phyloP scores from a whole-genome alignment of 768 basidiomycete species.

The Infundibulicybe gibba region DNA sequence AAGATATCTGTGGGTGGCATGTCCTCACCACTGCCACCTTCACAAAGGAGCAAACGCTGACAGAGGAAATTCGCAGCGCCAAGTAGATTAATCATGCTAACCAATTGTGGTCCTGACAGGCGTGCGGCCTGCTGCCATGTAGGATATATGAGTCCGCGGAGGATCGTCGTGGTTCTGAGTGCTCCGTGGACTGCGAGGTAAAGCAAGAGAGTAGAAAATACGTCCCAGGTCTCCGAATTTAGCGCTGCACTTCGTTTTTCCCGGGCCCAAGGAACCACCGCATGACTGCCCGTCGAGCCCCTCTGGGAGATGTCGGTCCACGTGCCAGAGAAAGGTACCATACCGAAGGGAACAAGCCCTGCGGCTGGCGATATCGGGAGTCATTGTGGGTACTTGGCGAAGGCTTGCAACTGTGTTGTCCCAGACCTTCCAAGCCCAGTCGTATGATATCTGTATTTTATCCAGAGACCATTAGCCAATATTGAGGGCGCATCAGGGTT shows the following conservation, averaged over 20 bases:
- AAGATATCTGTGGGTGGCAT: conserved; percentile 47
- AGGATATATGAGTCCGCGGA: conserved; percentile 75
- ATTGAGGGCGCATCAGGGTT: conserved; percentile 60
- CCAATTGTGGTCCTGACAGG: conserved; percentile 28
- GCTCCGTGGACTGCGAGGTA: conserved; percentile 66
- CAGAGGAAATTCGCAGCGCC: conserved; percentile 63
- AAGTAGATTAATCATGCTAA: conserved; percentile 48
- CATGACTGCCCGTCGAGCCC: conserved; percentile 71
- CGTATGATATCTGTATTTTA: conserved; percentile 70
- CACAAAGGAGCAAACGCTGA: conserved; percentile 51
- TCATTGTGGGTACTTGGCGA: conserved; percentile 62
- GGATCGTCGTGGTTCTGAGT: conserved; percentile 66
- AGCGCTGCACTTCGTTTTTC: conserved; percentile 58
- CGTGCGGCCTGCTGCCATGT: conserved; percentile 62
- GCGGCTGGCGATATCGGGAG: conserved; percentile 40
- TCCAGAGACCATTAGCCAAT: conserved; percentile 78
- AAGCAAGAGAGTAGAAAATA: conserved; percentile 57
- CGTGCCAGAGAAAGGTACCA: conserved; percentile 64
- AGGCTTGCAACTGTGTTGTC: conserved; percentile 76
- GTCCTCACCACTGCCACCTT: conserved; percentile 36
- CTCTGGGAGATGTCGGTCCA: conserved; percentile 73
- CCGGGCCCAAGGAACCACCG: conserved; percentile 73
- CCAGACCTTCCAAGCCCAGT: conserved; percentile 86
- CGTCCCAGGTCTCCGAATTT: conserved; percentile 61
- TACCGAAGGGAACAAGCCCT: conserved; percentile 60